Evolutionary conservation across 2,329 filamentous ascomycete species (phyloP).

Genomic region (Elsinoe arachidis): DNA sequence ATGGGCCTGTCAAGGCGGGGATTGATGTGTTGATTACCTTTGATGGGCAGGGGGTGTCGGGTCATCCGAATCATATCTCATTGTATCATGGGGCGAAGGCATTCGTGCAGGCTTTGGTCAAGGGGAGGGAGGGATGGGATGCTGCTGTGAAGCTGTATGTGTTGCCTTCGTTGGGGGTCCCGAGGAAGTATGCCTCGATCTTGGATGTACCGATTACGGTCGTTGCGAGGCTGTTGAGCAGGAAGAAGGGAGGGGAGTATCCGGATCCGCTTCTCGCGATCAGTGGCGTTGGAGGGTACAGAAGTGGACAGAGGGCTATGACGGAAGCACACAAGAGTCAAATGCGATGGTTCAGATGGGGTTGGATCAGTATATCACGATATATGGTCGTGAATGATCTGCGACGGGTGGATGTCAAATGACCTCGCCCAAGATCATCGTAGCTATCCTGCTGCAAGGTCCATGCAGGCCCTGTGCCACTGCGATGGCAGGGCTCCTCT

Average conservation of each 20-base stretch:
- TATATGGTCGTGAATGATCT: slow-evolving; percentile 97
- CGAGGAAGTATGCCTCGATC: slow-evolving; percentile 73
- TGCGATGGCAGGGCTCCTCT: no score
- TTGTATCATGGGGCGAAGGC: slow-evolving; percentile 71
- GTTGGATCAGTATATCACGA: slow-evolving; percentile 81
- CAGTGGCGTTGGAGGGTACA: slow-evolving; percentile 54
- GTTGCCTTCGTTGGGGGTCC: slow-evolving; percentile 60
- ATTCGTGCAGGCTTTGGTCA: slow-evolving; percentile 61
- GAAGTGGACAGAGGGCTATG: slow-evolving; percentile 76
- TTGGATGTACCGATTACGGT: slow-evolving; percentile 66
- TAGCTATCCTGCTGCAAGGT: neutral
- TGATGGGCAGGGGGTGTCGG: slow-evolving; percentile 70
- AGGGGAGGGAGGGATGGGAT: slow-evolving; percentile 54
- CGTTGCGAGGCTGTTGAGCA: slow-evolving; percentile 41
- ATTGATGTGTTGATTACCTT: slow-evolving; percentile 89
- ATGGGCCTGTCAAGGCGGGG: slow-evolving; percentile 40
- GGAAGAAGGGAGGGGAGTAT: slow-evolving; percentile 45
- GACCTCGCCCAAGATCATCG: neutral
- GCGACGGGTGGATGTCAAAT: slow-evolving; percentile 45
- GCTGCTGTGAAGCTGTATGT: slow-evolving; percentile 80
- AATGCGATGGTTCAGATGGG: slow-evolving; percentile 98
- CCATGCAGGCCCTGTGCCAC: no score
- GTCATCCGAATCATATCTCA: slow-evolving; percentile 88
- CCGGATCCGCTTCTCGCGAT: slow-evolving; percentile 59
- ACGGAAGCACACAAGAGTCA: slow-evolving; percentile 82